Evolutionary conservation across 768 basidiomycete species (phyloP), one percentile per base, ranked within the genome.

Genomic region (Tylopilus cervinicoccineus): DNA sequence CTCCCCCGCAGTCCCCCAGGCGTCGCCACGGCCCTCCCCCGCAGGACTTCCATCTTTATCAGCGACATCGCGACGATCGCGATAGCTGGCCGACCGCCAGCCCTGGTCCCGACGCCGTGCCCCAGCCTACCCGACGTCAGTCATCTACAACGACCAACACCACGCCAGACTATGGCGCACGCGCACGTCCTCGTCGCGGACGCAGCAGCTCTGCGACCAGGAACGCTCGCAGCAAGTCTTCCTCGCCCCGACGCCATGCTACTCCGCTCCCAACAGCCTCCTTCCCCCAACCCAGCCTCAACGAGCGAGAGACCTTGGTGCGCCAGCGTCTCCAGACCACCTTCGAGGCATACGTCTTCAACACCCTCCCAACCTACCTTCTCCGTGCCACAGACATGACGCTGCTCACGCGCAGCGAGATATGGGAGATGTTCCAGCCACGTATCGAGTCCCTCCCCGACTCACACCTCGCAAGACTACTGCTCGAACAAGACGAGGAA

Each of bases 271-370:
- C 61, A 9, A 39, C 47, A 13, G 48, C 61, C 33, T 4, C 50
- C 20, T n/a, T 61, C 32, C 57, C 41, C 8, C 54, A 62, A n/a
- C 61, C 6, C 16, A 61, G 36, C 34, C 60, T 61, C 41, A 40
- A 38, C 3, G 61, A 61, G 26, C 57, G 54, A n/a, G 57, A 57
- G 45, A 24, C 48, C 10, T 20, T 63, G 29, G 48, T 32, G 22
- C 60, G 60, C 17, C 57, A 60, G 20, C 54, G 57, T 36, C 52
- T 61, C 13, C 46, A 49, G 27, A 47, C 46, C 34, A 54, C 55
- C 16, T 63, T 62, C 50, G 61, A 62, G n/a, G 48, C 52, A 8
- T 56, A 63, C 23, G 48, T 63, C 32, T 59, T 57, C 49, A 63
- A 57, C 33, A 51, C 57, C n/a, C 48, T 62, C 16, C 59, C 62